phyloP scores from a whole-genome alignment of 2,329 filamentous ascomycete species.

The Helotiales sp. region DNA sequence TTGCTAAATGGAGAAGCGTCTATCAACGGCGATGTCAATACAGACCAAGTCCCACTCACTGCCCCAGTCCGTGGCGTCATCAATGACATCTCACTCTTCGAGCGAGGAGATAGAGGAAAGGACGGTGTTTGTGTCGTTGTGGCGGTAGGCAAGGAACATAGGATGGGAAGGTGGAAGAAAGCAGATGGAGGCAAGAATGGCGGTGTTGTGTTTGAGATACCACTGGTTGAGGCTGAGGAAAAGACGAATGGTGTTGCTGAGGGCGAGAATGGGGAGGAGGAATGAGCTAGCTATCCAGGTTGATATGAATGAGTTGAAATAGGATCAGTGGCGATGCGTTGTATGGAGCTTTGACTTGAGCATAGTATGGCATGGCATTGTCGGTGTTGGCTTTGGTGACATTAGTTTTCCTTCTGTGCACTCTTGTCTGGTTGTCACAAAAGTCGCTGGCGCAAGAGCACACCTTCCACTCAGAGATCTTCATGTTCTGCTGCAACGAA shows the following conservation, averaged over 20 bases:
- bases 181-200: slow-evolving; percentile 72
- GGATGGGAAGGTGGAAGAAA: slow-evolving; percentile 78
- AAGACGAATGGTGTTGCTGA: slow-evolving; percentile 29
- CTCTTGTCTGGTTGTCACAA: no score
- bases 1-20: neutral
- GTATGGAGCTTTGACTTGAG: slow-evolving; percentile 6
- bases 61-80: slow-evolving; percentile 66
- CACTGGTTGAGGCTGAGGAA: slow-evolving; percentile 46
- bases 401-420: no score
- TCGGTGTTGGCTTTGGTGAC: neutral
- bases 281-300: neutral
- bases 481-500: neutral
- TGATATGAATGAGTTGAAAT: slow-evolving; percentile 3
- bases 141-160: slow-evolving; percentile 85
- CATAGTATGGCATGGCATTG: slow-evolving; percentile 6
- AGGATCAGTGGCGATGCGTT: slow-evolving; percentile 6
- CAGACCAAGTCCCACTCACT: slow-evolving; percentile 28
- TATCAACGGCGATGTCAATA: slow-evolving; percentile 13
- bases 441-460: no score
- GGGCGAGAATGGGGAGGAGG: slow-evolving; percentile 12
- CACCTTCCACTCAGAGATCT: slow-evolving; percentile 15
- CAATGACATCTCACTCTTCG: slow-evolving; percentile 87
- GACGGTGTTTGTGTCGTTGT: slow-evolving; percentile 82
- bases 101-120: slow-evolving; percentile 77
- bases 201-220: slow-evolving; percentile 85